phyloP scores from a whole-genome alignment of 2,329 filamentous ascomycete species.

The Xylaria multiplex region DNA sequence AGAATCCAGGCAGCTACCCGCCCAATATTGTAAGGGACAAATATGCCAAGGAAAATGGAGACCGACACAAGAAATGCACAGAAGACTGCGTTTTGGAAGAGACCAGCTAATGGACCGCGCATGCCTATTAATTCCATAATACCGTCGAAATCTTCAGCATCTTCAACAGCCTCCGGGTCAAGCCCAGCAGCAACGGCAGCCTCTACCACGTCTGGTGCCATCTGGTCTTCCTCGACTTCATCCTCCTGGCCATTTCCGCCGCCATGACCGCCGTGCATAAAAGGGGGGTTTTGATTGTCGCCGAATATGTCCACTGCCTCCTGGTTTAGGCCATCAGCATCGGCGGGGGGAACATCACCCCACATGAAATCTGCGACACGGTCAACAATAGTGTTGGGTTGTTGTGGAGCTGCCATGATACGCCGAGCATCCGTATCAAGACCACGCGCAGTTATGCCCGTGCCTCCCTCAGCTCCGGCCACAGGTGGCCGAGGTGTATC shows the following conservation, averaged over 20 bases:
- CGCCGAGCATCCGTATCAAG: conserved; percentile 24
- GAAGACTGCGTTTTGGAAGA: conserved; percentile 95
- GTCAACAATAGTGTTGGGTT: conserved; percentile 53
- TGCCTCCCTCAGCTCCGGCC: conserved; percentile 10
- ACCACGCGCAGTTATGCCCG: conserved; percentile 6
- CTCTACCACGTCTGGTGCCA: conserved; percentile 65
- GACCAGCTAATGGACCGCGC: conserved; percentile 87
- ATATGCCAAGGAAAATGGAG: conserved; percentile 86
- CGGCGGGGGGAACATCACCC: conserved; percentile 61
- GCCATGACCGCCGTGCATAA: conserved; percentile 50
- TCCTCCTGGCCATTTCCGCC: conserved; percentile 44
- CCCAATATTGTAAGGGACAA: conserved; percentile 91
- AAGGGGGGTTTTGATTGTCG: conserved; percentile 55
- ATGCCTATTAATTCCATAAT: conserved; percentile 96
- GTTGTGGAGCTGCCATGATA: conserved; percentile 33
- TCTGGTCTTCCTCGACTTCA: conserved; percentile 56
- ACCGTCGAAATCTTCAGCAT: conserved; percentile 94
- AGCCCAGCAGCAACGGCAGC: conserved; percentile 74
- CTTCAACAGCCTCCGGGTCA: conserved; percentile 80
- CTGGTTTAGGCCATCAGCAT: conserved; percentile 53
- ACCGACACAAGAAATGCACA: conserved; percentile 89
- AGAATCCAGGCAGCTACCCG: conserved; percentile 83
- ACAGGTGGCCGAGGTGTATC: neutral
- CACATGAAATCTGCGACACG: conserved; percentile 70
- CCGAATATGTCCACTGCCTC: conserved; percentile 70